Evolutionary conservation across 2,329 filamentous ascomycete genomes (phyloP).

Genomic region (Neonectria faginata): DNA sequence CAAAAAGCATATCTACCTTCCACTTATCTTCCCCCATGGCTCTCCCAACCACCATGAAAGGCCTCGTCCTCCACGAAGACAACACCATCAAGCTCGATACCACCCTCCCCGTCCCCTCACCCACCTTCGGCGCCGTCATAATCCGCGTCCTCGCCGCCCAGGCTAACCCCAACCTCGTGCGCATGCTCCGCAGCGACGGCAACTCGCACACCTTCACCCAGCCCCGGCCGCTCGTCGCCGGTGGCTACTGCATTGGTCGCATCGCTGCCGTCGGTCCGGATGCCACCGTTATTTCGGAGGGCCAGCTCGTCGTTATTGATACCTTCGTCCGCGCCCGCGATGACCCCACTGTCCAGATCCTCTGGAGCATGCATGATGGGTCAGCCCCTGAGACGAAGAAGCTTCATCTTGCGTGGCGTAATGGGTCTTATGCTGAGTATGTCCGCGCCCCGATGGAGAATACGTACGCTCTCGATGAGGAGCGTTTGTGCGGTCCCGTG

Average conservation of each 20-base stretch:
- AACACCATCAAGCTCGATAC: slow-evolving; percentile 26
- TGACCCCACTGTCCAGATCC: slow-evolving; percentile 44
- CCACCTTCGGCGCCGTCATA: slow-evolving; percentile 35
- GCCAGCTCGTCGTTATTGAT: slow-evolving; percentile 51
- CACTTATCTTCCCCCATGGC: slow-evolving; percentile 25
- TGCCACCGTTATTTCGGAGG: slow-evolving; percentile 46
- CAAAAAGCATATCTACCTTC: not conserved
- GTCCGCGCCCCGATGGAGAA: slow-evolving; percentile 51
- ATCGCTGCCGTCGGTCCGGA: slow-evolving; percentile 51
- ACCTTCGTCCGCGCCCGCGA: slow-evolving; percentile 48
- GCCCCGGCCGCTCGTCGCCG: slow-evolving; percentile 50
- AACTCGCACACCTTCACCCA: slow-evolving; percentile 31
- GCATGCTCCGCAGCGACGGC: slow-evolving; percentile 30
- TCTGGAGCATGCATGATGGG: slow-evolving; percentile 48
- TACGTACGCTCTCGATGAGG: slow-evolving; percentile 48
- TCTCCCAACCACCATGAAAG: slow-evolving; percentile 38
- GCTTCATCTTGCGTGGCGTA: slow-evolving; percentile 47
- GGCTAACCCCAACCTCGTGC: slow-evolving; percentile 44
- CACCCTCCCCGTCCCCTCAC: slow-evolving; percentile 34
- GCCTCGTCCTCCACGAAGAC: slow-evolving; percentile 33
- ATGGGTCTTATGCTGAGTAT: slow-evolving; percentile 49
- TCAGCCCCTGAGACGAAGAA: slow-evolving; percentile 42
- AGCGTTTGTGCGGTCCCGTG: slow-evolving; percentile 36
- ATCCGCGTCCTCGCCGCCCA: slow-evolving; percentile 42
- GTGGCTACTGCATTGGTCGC: slow-evolving; percentile 51